A percentile compares a stretch with the other conserved stretches of the same genome.
phyloP scores from a whole-genome alignment of 352 stramenopile genomes.

The Phytophthora citricola region DNA sequence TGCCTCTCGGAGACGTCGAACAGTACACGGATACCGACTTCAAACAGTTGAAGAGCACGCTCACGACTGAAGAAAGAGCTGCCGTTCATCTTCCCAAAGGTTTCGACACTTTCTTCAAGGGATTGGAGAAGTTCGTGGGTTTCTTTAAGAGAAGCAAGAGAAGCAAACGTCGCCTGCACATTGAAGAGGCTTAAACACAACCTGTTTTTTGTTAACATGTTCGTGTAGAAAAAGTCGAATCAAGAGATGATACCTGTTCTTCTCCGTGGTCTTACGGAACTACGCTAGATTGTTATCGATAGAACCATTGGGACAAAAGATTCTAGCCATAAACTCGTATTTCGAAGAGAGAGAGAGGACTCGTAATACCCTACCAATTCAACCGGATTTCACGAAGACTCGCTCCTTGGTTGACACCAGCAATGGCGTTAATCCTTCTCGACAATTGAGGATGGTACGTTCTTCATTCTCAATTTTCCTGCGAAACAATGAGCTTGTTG shows the following conservation, averaged over 20 bases:
- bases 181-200: neutral
- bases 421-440: neutral
- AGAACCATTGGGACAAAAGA: too few relatives aligned
- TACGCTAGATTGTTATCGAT: too few relatives aligned
- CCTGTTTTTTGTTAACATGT: neutral
- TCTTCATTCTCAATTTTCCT: conserved; percentile 18
- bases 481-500: neutral
- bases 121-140: conserved; percentile 7
- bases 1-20: conserved; percentile 13
- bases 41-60: conserved; percentile 7
- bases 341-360: neutral
- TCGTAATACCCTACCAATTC: neutral
- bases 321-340: too few relatives aligned
- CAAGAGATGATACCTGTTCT: too few relatives aligned
- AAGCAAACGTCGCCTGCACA: conserved; percentile 6
- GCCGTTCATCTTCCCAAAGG: conserved; percentile 11
- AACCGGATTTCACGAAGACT: neutral
- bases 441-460: neutral
- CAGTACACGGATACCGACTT: conserved; percentile 13
- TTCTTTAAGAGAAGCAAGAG: conserved; percentile 7
- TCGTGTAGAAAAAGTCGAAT: too few relatives aligned
- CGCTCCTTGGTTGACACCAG: conserved; percentile 7
- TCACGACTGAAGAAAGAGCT: conserved; percentile 15
- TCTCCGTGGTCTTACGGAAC: too few relatives aligned
- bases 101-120: conserved; percentile 3